Conservation (phyloP, 352 stramenopile genomes). For the Globisporangium echinulatum region DNA sequence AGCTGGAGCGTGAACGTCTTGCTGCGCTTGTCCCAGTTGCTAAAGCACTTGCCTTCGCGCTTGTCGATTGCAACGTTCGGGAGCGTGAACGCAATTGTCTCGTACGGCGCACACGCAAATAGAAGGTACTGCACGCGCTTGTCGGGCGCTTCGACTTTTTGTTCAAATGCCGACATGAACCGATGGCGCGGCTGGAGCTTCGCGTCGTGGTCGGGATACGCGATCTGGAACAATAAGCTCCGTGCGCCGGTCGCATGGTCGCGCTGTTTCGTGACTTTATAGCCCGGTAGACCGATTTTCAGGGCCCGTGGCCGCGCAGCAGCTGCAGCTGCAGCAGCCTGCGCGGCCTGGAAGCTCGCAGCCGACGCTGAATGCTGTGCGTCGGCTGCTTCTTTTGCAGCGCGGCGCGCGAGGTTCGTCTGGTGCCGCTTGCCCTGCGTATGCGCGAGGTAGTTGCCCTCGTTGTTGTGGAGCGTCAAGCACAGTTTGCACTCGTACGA, state of each 20-base stretch:
- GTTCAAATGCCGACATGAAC: slow-evolving; percentile 99
- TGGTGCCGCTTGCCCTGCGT: slow-evolving; percentile 99
- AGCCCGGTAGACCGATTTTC: slow-evolving; percentile 95
- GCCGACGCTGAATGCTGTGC: slow-evolving; percentile 39
- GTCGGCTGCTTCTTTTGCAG: slow-evolving; percentile 74
- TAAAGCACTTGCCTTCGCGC: slow-evolving; percentile 94
- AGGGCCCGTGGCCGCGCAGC: slow-evolving; percentile 69
- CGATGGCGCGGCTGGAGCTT: slow-evolving; percentile 94
- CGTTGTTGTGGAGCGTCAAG: slow-evolving; percentile 98
- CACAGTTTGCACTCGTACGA: slow-evolving; percentile 99
- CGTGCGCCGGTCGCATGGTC: slow-evolving; percentile 80
- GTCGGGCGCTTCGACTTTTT: slow-evolving; percentile 96
- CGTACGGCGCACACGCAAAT: slow-evolving; percentile 98
- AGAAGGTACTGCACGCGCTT: slow-evolving; percentile 96
- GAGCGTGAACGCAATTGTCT: slow-evolving; percentile 99
- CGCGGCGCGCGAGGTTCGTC: slow-evolving; percentile 92
- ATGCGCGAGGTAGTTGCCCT: slow-evolving; percentile 99
- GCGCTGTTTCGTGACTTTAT: slow-evolving; percentile 96
- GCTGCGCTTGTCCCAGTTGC: slow-evolving; percentile 94
- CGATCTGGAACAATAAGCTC: slow-evolving; percentile 92
- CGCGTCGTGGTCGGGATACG: slow-evolving; percentile 94
- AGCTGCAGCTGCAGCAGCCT: slow-evolving; percentile 31
- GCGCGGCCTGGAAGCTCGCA: slow-evolving; percentile 35
- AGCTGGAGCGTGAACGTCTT: slow-evolving; percentile 95
- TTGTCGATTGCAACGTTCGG: slow-evolving; percentile 96